phyloP scores from a whole-genome alignment of 2,329 filamentous ascomycete genomes.

The Colletotrichum truncatum region DNA sequence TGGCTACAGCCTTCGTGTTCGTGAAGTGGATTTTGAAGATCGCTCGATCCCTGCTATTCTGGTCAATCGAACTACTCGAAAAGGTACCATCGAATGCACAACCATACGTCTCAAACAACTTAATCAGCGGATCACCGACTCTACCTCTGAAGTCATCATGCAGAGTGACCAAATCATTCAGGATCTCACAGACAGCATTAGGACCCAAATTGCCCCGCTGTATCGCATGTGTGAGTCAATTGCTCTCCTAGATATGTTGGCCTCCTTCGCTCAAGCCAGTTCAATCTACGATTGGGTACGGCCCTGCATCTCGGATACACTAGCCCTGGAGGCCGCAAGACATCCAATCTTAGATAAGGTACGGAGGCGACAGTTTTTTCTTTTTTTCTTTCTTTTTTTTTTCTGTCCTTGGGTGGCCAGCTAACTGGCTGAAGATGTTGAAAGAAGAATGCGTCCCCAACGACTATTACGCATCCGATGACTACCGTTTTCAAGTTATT shows the following conservation, averaged over 20 bases:
- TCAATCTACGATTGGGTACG: conserved; percentile 68
- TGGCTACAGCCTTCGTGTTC: conserved; percentile 81
- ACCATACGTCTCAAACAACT: conserved; percentile 86
- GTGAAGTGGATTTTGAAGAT: conserved; percentile 68
- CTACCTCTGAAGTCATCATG: conserved; percentile 83
- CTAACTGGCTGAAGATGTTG: background rate
- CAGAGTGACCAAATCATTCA: conserved; percentile 84
- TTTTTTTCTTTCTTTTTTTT: no score
- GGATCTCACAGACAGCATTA: conserved; percentile 76
- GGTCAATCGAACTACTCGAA: conserved; percentile 79
- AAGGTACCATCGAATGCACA: conserved; percentile 84
- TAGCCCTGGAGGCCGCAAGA: conserved; percentile 78
- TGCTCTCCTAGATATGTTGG: conserved; percentile 86
- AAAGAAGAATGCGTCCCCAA: conserved; percentile 80
- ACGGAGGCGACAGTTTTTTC: background rate
- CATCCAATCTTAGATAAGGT: conserved; percentile 83
- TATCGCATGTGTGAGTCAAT: conserved; percentile 90
- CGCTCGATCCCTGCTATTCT: conserved; percentile 71
- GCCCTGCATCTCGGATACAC: conserved; percentile 72
- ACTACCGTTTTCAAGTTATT: conserved; percentile 89
- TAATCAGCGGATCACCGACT: conserved; percentile 80
- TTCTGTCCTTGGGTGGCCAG: no score
- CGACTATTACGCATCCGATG: conserved; percentile 84
- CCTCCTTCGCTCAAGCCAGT: conserved; percentile 78
- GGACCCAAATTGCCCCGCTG: conserved; percentile 74